Evolutionary conservation across 164 flowering plant species (phyloP).

Genomic region (Cinnamomum micranthum): DNA sequence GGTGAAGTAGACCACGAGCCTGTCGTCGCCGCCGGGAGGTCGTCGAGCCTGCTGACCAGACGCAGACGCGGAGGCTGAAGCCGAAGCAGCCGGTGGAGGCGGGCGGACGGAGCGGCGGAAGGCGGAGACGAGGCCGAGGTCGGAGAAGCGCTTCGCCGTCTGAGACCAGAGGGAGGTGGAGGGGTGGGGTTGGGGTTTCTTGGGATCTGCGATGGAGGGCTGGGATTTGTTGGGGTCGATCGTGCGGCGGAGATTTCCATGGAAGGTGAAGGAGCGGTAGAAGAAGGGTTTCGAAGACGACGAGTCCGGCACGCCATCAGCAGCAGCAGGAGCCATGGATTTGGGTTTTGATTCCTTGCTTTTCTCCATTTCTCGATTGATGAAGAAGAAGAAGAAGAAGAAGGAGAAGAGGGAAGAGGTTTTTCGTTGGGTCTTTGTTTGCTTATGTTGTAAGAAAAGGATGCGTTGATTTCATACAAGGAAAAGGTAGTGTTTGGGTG

Average conservation of each 20-base stretch:
- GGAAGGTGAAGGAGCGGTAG: neutral
- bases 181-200: neutral
- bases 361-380: too few species aligned
- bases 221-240: neutral
- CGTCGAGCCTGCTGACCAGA: neutral
- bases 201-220: neutral
- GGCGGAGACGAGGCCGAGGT: neutral
- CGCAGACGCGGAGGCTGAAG: conserved; percentile 2
- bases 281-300: neutral
- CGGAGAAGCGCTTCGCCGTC: neutral
- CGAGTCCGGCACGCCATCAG: neutral
- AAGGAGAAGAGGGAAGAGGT: too few species aligned
- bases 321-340: too few species aligned
- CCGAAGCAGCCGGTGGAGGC: conserved; percentile 16
- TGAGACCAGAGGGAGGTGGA: neutral
- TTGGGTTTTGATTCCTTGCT: too few species aligned
- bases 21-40: conserved; percentile 38
- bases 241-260: neutral
- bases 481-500: too few species aligned
- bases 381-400: too few species aligned
- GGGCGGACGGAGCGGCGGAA: conserved; percentile 12
- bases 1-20: conserved; percentile 72
- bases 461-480: too few species aligned
- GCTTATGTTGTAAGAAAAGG: too few species aligned
- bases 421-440: too few species aligned